phyloP scores from a whole-genome alignment of 768 basidiomycete genomes.

The Boletus reticulatus region DNA sequence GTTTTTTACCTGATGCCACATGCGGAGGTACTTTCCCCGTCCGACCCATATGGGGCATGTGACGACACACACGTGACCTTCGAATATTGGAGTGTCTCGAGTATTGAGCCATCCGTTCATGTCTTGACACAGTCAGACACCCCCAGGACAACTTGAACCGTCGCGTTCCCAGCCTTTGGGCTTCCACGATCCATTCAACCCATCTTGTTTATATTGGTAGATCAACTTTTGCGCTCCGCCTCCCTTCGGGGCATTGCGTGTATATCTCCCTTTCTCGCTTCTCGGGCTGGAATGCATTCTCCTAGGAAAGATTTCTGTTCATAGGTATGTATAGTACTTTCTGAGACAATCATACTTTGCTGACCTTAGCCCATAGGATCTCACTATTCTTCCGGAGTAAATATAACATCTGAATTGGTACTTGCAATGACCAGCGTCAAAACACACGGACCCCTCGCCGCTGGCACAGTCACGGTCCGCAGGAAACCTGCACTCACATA shows the following conservation, averaged over 20 bases:
- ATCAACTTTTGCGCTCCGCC: constrained; percentile 8
- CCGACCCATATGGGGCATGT: not conserved
- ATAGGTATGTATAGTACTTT: constrained; percentile 16
- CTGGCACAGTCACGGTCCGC: constrained; percentile 33
- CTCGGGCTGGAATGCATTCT: constrained; percentile 23
- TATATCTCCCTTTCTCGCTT: constrained; percentile 13
- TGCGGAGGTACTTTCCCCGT: constrained; percentile 12
- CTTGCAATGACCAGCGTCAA: constrained; percentile 25
- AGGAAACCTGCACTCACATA: constrained; percentile 60
- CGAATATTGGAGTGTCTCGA: constrained; percentile 11
- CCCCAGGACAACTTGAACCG: constrained; percentile 2
- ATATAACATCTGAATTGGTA: constrained; percentile 3
- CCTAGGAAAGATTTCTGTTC: constrained; percentile 11
- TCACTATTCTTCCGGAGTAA: constrained; percentile 3
- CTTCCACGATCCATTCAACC: constrained; percentile 6
- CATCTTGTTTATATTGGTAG: constrained; percentile 25
- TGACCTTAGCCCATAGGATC: constrained; percentile 12
- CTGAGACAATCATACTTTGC: not conserved
- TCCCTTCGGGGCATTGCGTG: constrained; percentile 7
- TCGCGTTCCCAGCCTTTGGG: constrained; percentile 8
- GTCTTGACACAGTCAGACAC: constrained; percentile 18
- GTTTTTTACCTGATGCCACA: not conserved
- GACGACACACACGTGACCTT: constrained; percentile 21
- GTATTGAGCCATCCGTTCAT: constrained; percentile 23
- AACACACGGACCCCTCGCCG: constrained; percentile 7